Percentiles rank a stretch among this genome's conserved stretches.
phyloP scores from a whole-genome alignment of 2,329 filamentous ascomycete species.

The Orbilia ellipsospora region DNA sequence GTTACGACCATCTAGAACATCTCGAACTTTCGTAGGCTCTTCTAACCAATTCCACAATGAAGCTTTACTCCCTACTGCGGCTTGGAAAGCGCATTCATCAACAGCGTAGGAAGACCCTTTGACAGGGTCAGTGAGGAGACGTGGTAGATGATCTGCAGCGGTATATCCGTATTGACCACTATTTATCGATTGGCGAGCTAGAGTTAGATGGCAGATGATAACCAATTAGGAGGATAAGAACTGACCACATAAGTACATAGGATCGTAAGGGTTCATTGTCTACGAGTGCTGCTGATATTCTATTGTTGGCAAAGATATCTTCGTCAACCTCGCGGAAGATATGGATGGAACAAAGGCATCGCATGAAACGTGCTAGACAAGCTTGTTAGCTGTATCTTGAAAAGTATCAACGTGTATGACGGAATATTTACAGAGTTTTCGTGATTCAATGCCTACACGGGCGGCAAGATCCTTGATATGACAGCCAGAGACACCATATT shows the following conservation, averaged over 20 bases:
- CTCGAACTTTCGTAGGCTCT: conserved; percentile 59
- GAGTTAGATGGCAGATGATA: too few species aligned
- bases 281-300: conserved; percentile 61
- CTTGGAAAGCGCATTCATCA: conserved; percentile 60
- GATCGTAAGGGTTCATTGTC: conserved; percentile 62
- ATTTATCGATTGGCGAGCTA: background rate
- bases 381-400: background rate
- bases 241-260: conserved; percentile 62
- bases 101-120: conserved; percentile 61
- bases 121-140: conserved; percentile 58
- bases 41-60: conserved; percentile 63
- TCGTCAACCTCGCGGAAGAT: conserved; percentile 60
- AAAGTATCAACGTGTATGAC: background rate
- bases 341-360: conserved; percentile 62
- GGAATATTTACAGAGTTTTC: conserved; percentile 60
- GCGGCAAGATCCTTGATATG: conserved; percentile 58
- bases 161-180: conserved; percentile 61
- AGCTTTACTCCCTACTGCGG: conserved; percentile 59
- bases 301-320: conserved; percentile 62
- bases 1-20: conserved; percentile 36
- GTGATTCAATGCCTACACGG: conserved; percentile 59
- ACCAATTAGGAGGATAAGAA: conserved; percentile 1
- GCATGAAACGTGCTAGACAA: conserved; percentile 60
- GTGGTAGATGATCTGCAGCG: conserved; percentile 61
- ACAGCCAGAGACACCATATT: conserved; percentile 58